A percentile compares a stretch with the other conserved stretches of the same genome.
phyloP scores from a whole-genome alignment of 2,329 filamentous ascomycete species.

The Aspergillus pseudotamarii region DNA sequence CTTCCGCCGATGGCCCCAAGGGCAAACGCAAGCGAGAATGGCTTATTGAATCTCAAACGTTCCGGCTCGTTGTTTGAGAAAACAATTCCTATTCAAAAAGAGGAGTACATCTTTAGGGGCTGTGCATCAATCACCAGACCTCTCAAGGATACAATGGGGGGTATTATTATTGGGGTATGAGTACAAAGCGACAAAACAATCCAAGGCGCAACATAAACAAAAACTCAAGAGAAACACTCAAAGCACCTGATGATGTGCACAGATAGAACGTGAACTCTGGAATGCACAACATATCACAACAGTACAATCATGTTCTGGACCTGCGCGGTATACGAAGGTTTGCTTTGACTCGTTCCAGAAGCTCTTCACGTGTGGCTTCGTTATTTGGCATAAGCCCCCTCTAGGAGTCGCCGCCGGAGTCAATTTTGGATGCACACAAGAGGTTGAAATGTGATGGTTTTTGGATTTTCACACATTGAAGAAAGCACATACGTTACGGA shows the following conservation, averaged over 20 bases:
- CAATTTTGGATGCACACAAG: conserved; percentile 1
- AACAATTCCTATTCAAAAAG: background rate
- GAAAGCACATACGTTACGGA: conserved; percentile 68
- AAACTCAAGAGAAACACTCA: background rate
- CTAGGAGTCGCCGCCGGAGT: conserved; percentile 43
- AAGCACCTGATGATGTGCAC: conserved; percentile 1
- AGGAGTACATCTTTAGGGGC: background rate
- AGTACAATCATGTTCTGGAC: conserved; percentile 11
- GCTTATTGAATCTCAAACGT: conserved; percentile 74
- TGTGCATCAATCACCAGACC: background rate
- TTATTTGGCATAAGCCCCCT: conserved; percentile 64
- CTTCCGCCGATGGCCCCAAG: conserved; percentile 54
- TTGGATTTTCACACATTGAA: background rate
- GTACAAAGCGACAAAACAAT: background rate
- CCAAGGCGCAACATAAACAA: conserved; percentile 7
- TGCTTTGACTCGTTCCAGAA: conserved; percentile 69
- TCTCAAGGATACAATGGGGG: background rate
- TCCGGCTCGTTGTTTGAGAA: conserved; percentile 56
- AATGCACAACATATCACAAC: background rate
- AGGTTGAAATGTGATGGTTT: background rate
- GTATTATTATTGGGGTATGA: conserved; percentile 1
- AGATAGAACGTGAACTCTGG: background rate
- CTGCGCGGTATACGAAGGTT: conserved; percentile 59
- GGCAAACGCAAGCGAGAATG: conserved; percentile 61
- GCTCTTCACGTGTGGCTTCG: conserved; percentile 62